Evolutionary conservation across 768 basidiomycete genomes (phyloP).

Genomic region (Russula sp.): DNA sequence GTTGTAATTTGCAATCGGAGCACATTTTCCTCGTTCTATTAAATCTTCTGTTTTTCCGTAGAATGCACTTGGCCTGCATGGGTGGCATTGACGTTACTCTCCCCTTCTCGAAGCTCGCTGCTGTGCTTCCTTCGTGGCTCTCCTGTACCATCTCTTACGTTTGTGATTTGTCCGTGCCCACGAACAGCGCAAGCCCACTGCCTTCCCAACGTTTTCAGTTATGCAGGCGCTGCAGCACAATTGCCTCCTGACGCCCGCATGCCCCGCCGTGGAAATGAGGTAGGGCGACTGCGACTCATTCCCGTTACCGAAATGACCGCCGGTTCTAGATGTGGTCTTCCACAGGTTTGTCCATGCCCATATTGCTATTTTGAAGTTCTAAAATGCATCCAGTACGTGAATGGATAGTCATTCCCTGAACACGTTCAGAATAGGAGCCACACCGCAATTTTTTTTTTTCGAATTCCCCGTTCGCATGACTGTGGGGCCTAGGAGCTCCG

Average conservation of each 20-base stretch:
- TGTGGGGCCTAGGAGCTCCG: neutral
- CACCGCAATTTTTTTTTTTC: neutral
- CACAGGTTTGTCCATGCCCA: neutral
- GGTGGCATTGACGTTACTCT: neutral
- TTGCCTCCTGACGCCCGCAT: neutral
- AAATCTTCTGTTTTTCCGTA: neutral
- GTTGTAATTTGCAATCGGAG: constrained; percentile 26
- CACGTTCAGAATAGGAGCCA: neutral
- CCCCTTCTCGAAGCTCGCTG: neutral
- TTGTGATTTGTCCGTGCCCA: neutral
- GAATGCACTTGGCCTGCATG: neutral
- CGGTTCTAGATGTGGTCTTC: neutral
- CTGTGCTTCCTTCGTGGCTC: neutral
- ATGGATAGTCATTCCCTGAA: neutral
- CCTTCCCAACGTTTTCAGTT: neutral
- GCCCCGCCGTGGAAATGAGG: neutral
- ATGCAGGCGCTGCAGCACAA: neutral
- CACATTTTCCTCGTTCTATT: constrained; percentile 2
- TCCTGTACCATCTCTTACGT: neutral
- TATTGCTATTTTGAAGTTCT: neutral
- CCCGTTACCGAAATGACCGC: neutral
- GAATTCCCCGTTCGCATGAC: neutral
- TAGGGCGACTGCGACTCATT: neutral
- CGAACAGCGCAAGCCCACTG: neutral
- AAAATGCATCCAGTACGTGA: neutral